Evolutionary conservation across 1,284 basidiomycete genomes (phyloP).

Genomic region (Ganoderma sinense): DNA sequence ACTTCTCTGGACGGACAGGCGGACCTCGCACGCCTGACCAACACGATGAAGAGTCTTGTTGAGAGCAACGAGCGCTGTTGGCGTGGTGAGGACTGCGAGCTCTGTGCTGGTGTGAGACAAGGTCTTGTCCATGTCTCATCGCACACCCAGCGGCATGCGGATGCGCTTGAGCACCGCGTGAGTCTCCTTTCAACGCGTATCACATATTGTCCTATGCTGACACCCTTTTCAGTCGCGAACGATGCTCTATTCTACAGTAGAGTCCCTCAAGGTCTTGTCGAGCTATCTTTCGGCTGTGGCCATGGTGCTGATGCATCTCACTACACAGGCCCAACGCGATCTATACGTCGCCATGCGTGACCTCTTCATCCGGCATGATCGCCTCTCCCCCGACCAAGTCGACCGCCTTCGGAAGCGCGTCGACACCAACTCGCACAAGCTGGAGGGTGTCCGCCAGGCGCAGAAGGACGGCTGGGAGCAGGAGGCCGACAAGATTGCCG

Average conservation of each 20-base stretch:
- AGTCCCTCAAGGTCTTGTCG: slow-evolving; percentile 71
- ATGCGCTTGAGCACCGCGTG: slow-evolving; percentile 82
- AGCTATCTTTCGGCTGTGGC: neutral
- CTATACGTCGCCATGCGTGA: slow-evolving; percentile 87
- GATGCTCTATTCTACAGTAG: slow-evolving; percentile 71
- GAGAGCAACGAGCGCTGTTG: slow-evolving; percentile 82
- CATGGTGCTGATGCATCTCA: slow-evolving; percentile 30
- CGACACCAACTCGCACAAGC: slow-evolving; percentile 75
- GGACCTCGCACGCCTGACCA: slow-evolving; percentile 82
- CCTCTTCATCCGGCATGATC: slow-evolving; percentile 84
- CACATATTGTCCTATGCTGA: slow-evolving; percentile 7
- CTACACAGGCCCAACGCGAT: slow-evolving; percentile 79
- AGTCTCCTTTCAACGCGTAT: slow-evolving; percentile 39
- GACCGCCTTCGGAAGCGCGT: slow-evolving; percentile 88
- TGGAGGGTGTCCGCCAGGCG: slow-evolving; percentile 73
- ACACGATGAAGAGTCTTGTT: slow-evolving; percentile 79
- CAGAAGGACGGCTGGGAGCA: slow-evolving; percentile 85
- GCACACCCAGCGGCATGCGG: slow-evolving; percentile 78
- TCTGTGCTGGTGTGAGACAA: slow-evolving; percentile 81
- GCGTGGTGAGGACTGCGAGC: slow-evolving; percentile 82
- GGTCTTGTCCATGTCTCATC: slow-evolving; percentile 75
- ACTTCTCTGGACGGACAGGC: slow-evolving; percentile 60
- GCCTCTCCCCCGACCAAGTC: slow-evolving; percentile 84
- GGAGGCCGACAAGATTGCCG: slow-evolving; percentile 79
- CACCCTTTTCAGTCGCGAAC: slow-evolving; percentile 56